These are phyloP conservation scores for Elymus sibiricus DNA, from an alignment of 176 grass and related monocot species.

Conservation along the genomic window DNA sequence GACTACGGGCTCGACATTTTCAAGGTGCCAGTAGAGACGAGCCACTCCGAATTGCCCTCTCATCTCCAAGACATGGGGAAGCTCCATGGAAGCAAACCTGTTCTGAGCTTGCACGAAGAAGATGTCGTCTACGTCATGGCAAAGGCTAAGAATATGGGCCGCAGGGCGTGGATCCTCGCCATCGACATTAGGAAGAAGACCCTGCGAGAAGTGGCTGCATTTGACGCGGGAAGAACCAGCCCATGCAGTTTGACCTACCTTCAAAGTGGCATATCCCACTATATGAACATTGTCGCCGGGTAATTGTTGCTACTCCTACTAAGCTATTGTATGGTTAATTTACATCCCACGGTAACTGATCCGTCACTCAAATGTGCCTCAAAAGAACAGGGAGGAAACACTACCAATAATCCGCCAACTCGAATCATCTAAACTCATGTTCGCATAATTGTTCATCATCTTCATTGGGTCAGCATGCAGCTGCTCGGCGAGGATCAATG, in stretches of 20 bases:
- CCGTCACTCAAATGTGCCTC: background rate
- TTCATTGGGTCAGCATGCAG: too few relatives aligned
- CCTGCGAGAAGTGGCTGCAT: background rate
- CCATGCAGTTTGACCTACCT: background rate
- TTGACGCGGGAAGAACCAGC: background rate
- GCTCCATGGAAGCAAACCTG: background rate
- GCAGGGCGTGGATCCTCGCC: background rate
- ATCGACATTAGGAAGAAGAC: background rate
- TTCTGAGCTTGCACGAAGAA: background rate
- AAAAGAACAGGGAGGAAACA: background rate
- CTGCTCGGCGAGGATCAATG: too few relatives aligned
- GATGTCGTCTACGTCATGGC: background rate
- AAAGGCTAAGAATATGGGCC: background rate
- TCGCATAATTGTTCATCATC: background rate
- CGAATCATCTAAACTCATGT: background rate
- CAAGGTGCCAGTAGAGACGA: background rate
- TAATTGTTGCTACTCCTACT: background rate
- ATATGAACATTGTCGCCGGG: background rate
- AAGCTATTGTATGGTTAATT: background rate
- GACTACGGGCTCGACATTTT: background rate
- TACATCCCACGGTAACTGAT: background rate
- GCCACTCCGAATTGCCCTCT: background rate
- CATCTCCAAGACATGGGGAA: background rate
- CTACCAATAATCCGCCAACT: background rate
- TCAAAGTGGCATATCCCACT: conserved; percentile 6